Evolutionary conservation across 2,329 filamentous ascomycete species (phyloP), one percentile per base, ranked within the genome.

Genomic region (Neofusicoccum sp.): DNA sequence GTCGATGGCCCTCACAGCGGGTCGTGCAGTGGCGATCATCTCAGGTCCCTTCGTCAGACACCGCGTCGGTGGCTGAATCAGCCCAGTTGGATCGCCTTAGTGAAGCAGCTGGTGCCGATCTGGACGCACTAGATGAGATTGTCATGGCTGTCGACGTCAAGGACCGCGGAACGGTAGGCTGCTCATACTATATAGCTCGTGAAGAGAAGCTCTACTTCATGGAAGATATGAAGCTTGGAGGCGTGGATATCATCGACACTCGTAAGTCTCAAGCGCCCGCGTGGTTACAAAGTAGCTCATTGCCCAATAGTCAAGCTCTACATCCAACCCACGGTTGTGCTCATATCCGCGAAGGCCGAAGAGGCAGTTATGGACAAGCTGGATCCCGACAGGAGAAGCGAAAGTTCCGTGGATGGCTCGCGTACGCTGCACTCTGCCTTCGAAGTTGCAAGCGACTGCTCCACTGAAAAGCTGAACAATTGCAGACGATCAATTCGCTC

Each of bases 81-180:
- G 29, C 39, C 12, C 31, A 33, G 11, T 8, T 44, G 14, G 34
- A 66, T 28, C 43, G 22, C 12, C 48, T 31, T 14, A 75, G 77
- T 56, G 76, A 80, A 39, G 54, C 31, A n/a, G 14, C 29, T 4
- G 79, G 81, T 39, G 62, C 60, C 6, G 70, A 71, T 4, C 66
- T 70, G 7, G 85, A 88, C 62, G 72, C 79, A 0, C 71, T 87
- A 41, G 84, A 85, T 62, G 91, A 95, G 71, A 78, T 92, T 31
- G 84, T 96, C 64, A 91, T 96, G 87, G 91, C 92, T 0, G 80
- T 97, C 29, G 88, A 96, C 64, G 82, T 94, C 73, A 87, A 84
- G 66, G 84, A 88, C n/a, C 84, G 85, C 34, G 87, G 85, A 0
- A 87, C 84, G 0, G 82, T 97, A 16, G 94, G 94, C 0, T 97